Conservation (phyloP, 1,284 basidiomycete genomes). For the Sparassis latifolia region DNA sequence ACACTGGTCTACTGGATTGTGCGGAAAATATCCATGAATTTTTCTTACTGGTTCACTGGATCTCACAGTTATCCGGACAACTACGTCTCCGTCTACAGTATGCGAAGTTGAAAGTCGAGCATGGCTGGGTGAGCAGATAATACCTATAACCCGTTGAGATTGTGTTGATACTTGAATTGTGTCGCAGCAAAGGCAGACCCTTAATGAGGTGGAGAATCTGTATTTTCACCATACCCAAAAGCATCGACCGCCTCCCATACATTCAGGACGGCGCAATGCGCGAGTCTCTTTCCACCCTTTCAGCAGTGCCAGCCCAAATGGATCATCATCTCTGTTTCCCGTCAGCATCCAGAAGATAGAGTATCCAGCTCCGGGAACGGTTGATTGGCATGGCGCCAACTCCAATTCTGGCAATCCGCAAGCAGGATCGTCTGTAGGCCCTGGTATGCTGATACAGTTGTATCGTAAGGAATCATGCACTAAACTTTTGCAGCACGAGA, state of each 20-base stretch:
- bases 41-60: too few relatives aligned
- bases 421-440: too few relatives aligned
- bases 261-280: background rate
- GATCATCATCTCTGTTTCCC: conserved; percentile 12
- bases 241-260: conserved; percentile 15
- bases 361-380: too few relatives aligned
- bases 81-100: conserved; percentile 73
- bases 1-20: too few relatives aligned
- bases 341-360: too few relatives aligned
- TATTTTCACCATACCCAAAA: conserved; percentile 65
- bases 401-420: too few relatives aligned
- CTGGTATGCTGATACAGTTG: too few relatives aligned
- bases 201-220: conserved; percentile 74
- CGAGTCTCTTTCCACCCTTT: background rate
- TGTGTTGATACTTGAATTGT: background rate
- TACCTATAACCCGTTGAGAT: conserved; percentile 3
- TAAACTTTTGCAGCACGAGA: too few relatives aligned
- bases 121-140: conserved; percentile 60
- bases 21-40: too few relatives aligned
- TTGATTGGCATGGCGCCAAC: too few relatives aligned
- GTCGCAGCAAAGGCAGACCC: conserved; percentile 59
- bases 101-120: conserved; percentile 70
- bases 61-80: conserved; percentile 57
- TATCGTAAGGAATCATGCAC: too few relatives aligned
- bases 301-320: too few relatives aligned